Percentiles rank a stretch among this genome's conserved stretches.
phyloP scores from a whole-genome alignment of 805 yeast genomes.

The Teunomyces barrocoloradensis region DNA sequence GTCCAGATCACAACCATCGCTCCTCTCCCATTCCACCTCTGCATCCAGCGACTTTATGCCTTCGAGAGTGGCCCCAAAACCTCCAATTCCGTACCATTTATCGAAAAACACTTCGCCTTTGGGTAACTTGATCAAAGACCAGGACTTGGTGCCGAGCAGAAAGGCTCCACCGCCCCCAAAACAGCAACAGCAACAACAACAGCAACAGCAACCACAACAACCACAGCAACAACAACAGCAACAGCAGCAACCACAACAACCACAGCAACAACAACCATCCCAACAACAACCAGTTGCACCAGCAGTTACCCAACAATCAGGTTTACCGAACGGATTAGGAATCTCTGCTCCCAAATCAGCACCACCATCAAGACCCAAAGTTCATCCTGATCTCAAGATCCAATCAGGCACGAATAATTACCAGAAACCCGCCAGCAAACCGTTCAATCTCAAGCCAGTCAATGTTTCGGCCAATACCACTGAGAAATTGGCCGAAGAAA shows the following conservation, averaged over 20 bases:
- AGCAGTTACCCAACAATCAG: slow-evolving; percentile 5
- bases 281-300: slow-evolving; percentile 25
- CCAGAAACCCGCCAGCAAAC: slow-evolving; percentile 5
- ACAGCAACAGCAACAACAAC: slow-evolving; percentile 14
- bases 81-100: slow-evolving; percentile 42
- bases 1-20: slow-evolving; percentile 4
- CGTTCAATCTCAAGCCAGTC: slow-evolving; percentile 10
- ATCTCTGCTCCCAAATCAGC: slow-evolving; percentile 5
- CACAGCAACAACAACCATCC: slow-evolving; percentile 20
- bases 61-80: slow-evolving; percentile 41
- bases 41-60: slow-evolving; percentile 27
- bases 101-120: slow-evolving; percentile 33
- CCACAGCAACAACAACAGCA: slow-evolving; percentile 19
- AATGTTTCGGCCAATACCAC: slow-evolving; percentile 7
- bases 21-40: slow-evolving; percentile 4
- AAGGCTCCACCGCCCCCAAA: slow-evolving; percentile 4
- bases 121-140: slow-evolving; percentile 27
- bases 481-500: slow-evolving; percentile 8
- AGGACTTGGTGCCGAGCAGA: slow-evolving; percentile 6
- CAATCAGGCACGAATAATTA: neutral
- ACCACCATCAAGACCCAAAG: slow-evolving; percentile 9
- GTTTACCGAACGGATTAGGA: neutral
- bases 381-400: slow-evolving; percentile 8
- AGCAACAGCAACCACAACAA: slow-evolving; percentile 14
- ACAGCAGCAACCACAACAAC: slow-evolving; percentile 14